A percentile compares a stretch with the other conserved stretches of the same genome.
phyloP scores from a whole-genome alignment of 768 basidiomycete species.

The Podaxis carcinomalis region DNA sequence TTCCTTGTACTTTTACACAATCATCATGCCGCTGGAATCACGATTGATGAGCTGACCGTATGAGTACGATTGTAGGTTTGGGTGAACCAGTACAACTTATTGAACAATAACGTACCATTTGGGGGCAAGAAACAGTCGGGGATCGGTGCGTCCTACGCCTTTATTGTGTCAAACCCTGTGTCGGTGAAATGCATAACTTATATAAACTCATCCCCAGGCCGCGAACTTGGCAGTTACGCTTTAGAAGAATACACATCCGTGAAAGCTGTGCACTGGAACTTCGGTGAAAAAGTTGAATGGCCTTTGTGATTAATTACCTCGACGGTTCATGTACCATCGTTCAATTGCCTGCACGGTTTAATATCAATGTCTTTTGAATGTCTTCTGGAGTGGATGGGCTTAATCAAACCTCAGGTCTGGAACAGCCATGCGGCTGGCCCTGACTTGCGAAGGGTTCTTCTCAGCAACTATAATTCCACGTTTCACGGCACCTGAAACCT shows the following conservation, averaged over 20 bases:
- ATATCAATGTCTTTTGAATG: neutral
- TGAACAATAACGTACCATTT: slow-evolving; percentile 89
- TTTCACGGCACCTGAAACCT: neutral
- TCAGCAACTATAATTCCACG: neutral
- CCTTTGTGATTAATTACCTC: slow-evolving; percentile 44
- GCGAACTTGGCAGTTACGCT: slow-evolving; percentile 84
- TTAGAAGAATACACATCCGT: slow-evolving; percentile 81
- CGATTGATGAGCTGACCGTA: neutral
- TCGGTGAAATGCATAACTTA: neutral
- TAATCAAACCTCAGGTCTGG: slow-evolving; percentile 3
- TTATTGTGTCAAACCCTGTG: neutral
- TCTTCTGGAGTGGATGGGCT: neutral
- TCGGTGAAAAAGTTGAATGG: slow-evolving; percentile 77
- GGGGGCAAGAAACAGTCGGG: slow-evolving; percentile 95
- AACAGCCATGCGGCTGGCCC: neutral
- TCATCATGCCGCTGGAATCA: neutral
- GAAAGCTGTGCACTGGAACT: slow-evolving; percentile 86
- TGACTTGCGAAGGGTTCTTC: neutral
- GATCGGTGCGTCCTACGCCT: slow-evolving; percentile 48
- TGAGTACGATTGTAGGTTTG: slow-evolving; percentile 53
- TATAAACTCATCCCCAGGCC: slow-evolving; percentile 43
- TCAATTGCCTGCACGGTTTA: neutral
- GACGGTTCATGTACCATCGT: neutral
- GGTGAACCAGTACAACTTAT: slow-evolving; percentile 85
- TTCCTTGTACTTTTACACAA: slow-evolving; percentile 6